Conservation (phyloP, 768 basidiomycete species). For the Collybia sp. region DNA sequence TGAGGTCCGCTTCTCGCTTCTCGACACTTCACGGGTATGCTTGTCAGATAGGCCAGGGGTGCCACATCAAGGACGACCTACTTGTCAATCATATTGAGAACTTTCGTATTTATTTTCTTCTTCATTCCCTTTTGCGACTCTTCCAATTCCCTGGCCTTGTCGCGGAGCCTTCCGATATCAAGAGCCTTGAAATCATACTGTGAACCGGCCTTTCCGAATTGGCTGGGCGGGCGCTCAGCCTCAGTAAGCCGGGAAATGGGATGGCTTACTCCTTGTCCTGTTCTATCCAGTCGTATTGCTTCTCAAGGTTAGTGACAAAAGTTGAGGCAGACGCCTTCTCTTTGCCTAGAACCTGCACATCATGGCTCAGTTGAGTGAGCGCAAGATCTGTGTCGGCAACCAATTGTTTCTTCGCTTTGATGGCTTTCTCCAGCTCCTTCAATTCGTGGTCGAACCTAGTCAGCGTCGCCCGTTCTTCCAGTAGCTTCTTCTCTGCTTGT, state of each 20-base stretch:
- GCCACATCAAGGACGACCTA: conserved; percentile 29
- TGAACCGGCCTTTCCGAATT: conserved; percentile 78
- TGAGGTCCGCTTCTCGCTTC: conserved; percentile 83
- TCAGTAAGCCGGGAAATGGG: background rate
- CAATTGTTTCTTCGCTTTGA: conserved; percentile 76
- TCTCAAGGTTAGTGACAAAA: conserved; percentile 62
- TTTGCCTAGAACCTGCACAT: conserved; percentile 54
- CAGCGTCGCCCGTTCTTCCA: conserved; percentile 84
- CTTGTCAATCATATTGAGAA: conserved; percentile 95
- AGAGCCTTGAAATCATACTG: conserved; percentile 75
- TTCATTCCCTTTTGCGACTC: conserved; percentile 81
- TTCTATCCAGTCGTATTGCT: conserved; percentile 81
- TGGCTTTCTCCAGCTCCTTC: conserved; percentile 72
- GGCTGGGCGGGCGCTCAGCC: conserved; percentile 34
- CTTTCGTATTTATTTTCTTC: conserved; percentile 94
- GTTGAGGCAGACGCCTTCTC: conserved; percentile 57
- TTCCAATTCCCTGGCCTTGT: conserved; percentile 72
- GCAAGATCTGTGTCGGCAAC: conserved; percentile 63
- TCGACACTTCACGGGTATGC: conserved; percentile 64
- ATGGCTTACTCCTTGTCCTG: conserved; percentile 79
- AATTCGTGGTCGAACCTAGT: conserved; percentile 88
- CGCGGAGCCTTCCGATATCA: conserved; percentile 54
- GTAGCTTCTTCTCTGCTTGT: conserved; percentile 65
- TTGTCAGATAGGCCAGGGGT: background rate
- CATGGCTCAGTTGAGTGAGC: conserved; percentile 67